phyloP scores from a whole-genome alignment of 2,329 filamentous ascomycete species.

The Ambrosiella beaveri region DNA sequence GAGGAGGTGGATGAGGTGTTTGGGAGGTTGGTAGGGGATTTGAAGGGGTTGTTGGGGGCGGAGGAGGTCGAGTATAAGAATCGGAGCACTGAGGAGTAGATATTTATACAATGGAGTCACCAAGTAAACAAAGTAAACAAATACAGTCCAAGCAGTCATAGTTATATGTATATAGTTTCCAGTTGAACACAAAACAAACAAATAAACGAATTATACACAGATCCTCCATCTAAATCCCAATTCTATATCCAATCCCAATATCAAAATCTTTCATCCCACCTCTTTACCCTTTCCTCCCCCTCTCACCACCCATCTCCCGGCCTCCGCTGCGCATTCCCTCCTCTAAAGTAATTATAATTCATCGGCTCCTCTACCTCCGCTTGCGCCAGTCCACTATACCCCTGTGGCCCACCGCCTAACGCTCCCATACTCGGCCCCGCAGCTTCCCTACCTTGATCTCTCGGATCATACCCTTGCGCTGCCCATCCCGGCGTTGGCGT shows the following conservation, averaged over 20 bases:
- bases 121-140: neutral
- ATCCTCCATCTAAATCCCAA: neutral
- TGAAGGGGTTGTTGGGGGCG: neutral
- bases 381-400: slow-evolving; percentile 43
- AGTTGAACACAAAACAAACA: slow-evolving; percentile 2
- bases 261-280: no score
- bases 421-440: slow-evolving; percentile 31
- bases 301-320: slow-evolving; percentile 26
- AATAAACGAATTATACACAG: slow-evolving; percentile 13
- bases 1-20: neutral
- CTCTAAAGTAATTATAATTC: slow-evolving; percentile 41
- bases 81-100: neutral
- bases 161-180: no score
- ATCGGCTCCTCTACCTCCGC: slow-evolving; percentile 31
- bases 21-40: neutral
- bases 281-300: neutral
- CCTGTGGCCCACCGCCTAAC: slow-evolving; percentile 38
- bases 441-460: slow-evolving; percentile 12
- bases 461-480: slow-evolving; percentile 20
- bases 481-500: slow-evolving; percentile 21
- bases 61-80: neutral
- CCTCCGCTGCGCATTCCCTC: slow-evolving; percentile 18
- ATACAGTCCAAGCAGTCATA: no score
- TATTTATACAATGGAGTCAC: neutral
- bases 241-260: neutral